phyloP scores from a whole-genome alignment of 257 asterid genomes.

The Solanum raphanifolium region DNA sequence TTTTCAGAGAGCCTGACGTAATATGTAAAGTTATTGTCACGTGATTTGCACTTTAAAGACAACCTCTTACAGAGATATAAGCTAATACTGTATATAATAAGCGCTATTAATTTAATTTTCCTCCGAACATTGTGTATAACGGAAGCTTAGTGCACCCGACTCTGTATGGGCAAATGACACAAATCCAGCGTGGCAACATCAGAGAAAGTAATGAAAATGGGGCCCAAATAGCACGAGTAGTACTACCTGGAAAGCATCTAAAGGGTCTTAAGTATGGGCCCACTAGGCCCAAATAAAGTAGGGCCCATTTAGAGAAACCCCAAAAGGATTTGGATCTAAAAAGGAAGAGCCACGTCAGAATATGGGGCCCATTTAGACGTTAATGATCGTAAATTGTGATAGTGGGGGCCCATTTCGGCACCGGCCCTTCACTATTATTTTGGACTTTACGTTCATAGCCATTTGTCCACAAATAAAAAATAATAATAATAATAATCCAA shows the following conservation, averaged over 20 bases:
- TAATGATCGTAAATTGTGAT: not conserved
- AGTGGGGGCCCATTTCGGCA: not conserved
- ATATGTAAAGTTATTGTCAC: not conserved
- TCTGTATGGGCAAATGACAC: not conserved
- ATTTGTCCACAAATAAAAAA: not conserved
- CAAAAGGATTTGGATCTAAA: not conserved
- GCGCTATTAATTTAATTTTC: not conserved
- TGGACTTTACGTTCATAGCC: not conserved
- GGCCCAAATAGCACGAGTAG: not conserved
- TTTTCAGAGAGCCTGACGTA: not conserved
- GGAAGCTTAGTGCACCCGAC: not conserved
- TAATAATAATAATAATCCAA: not conserved
- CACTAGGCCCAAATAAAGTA: not conserved
- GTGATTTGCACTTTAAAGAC: too few relatives aligned
- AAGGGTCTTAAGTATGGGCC: not conserved
- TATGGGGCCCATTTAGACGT: not conserved
- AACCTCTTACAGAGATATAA: not conserved
- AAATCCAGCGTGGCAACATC: constrained; percentile 8
- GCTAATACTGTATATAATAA: too few relatives aligned
- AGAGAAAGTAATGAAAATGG: not conserved
- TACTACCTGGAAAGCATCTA: constrained; percentile 7
- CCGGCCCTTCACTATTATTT: constrained; percentile 7
- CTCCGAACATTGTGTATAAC: rapidly evolving
- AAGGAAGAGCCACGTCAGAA: not conserved
- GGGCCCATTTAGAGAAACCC: not conserved